Evolutionary conservation across 306 rosid genomes (phyloP).

Genomic region (Castanea crenata): DNA sequence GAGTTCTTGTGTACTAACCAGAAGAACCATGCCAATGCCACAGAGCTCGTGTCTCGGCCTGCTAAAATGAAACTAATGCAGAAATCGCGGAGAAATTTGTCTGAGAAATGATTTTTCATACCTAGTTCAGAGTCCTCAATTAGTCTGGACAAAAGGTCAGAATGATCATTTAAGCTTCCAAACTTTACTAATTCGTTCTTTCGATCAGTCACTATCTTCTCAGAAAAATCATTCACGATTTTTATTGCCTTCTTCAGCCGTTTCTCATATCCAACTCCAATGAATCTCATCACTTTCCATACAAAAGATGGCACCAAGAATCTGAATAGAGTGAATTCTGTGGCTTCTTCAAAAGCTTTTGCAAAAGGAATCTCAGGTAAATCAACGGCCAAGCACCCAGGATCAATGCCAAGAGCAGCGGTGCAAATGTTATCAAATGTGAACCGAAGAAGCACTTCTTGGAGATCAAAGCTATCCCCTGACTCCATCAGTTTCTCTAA

Average conservation of each 20-base stretch:
- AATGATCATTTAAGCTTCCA: conserved; percentile 10
- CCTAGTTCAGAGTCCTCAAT: not conserved
- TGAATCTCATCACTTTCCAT: conserved; percentile 5
- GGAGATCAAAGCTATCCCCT: conserved; percentile 31
- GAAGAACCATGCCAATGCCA: conserved; percentile 52
- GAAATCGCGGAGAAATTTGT: conserved; percentile 36
- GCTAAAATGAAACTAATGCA: conserved; percentile 44
- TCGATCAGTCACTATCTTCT: conserved; percentile 13
- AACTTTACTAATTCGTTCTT: conserved; percentile 14
- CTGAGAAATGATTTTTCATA: not conserved
- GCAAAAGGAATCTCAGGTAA: conserved; percentile 17
- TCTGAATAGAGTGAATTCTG: not conserved
- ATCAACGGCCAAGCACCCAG: conserved; percentile 35
- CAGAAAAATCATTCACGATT: conserved; percentile 31
- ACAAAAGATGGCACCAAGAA: conserved; percentile 1
- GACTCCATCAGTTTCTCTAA: conserved; percentile 19
- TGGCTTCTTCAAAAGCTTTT: conserved; percentile 17
- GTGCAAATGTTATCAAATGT: conserved; percentile 46
- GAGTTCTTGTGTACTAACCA: conserved; percentile 39
- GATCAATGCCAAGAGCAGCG: conserved; percentile 37
- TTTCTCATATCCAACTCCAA: conserved; percentile 11
- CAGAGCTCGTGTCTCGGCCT: conserved; percentile 53
- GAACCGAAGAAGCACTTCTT: conserved; percentile 42
- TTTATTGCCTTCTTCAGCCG: conserved; percentile 4
- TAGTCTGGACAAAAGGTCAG: conserved; percentile 42